Evolutionary conservation across 805 yeast species (phyloP).

Genomic region (Komagataella mondaviorum): DNA sequence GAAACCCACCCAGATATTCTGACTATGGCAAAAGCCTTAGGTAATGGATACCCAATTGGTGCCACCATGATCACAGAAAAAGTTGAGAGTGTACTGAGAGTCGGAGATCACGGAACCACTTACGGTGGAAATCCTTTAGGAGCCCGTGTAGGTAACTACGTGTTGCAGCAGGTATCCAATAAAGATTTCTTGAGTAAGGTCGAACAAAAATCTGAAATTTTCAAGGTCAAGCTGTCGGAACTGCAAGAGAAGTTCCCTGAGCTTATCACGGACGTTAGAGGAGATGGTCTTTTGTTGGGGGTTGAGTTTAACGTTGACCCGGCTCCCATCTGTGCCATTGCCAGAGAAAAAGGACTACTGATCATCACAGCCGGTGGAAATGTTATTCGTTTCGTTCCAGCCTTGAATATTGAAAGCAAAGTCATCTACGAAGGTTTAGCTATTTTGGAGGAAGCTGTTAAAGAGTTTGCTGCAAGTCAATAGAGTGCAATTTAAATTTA

Average conservation of each 20-base stretch:
- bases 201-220: slow-evolving; percentile 39
- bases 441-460: slow-evolving; percentile 47
- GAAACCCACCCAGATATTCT: slow-evolving; percentile 90
- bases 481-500: background rate
- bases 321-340: slow-evolving; percentile 43
- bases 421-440: slow-evolving; percentile 59
- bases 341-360: slow-evolving; percentile 70
- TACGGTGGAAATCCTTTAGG: slow-evolving; percentile 97
- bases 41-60: slow-evolving; percentile 94
- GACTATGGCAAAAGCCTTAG: slow-evolving; percentile 92
- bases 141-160: slow-evolving; percentile 66
- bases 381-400: slow-evolving; percentile 85
- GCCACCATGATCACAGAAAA: slow-evolving; percentile 81
- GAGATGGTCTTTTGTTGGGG: slow-evolving; percentile 82
- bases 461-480: slow-evolving; percentile 5
- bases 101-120: slow-evolving; percentile 97
- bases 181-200: slow-evolving; percentile 50
- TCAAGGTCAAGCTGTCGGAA: slow-evolving; percentile 34
- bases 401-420: slow-evolving; percentile 67
- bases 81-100: slow-evolving; percentile 57
- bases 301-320: slow-evolving; percentile 63
- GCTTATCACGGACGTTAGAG: slow-evolving; percentile 59
- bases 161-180: slow-evolving; percentile 53
- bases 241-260: slow-evolving; percentile 45
- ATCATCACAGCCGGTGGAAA: slow-evolving; percentile 88